Percentiles rank a stretch among this genome's conserved stretches.
These are phyloP conservation scores for Aspergillus oerlinghausenensis DNA, from an alignment of 2,329 filamentous ascomycete genomes.

Conservation along the genomic window DNA sequence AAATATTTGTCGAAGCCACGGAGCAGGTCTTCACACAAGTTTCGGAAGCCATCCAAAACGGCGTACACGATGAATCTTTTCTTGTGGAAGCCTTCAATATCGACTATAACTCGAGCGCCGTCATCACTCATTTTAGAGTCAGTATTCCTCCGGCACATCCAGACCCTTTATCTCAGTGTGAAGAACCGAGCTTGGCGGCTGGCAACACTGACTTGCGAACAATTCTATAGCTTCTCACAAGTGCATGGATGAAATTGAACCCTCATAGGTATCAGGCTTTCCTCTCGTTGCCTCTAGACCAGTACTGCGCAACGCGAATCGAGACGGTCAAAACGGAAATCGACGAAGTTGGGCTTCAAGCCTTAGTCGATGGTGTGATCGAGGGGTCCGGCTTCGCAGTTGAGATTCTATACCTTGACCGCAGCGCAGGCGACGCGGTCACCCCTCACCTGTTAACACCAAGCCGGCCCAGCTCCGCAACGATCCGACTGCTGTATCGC, in stretches of 20 bases:
- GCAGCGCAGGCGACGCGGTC: conserved; percentile 71
- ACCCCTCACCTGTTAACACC: conserved; percentile 46
- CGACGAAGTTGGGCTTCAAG: conserved; percentile 78
- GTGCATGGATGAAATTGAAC: conserved; percentile 77
- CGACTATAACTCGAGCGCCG: conserved; percentile 59
- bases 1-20: conserved; percentile 78
- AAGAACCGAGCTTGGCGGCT: conserved; percentile 11
- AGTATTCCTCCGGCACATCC: conserved; percentile 14
- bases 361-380: conserved; percentile 73
- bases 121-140: conserved; percentile 78
- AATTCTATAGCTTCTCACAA: conserved; percentile 64
- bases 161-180: neutral
- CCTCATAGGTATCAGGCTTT: conserved; percentile 67
- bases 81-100: conserved; percentile 72
- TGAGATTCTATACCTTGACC: conserved; percentile 87
- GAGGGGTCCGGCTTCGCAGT: conserved; percentile 73
- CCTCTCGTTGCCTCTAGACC: conserved; percentile 59
- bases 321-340: conserved; percentile 78
- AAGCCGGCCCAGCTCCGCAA: conserved; percentile 47
- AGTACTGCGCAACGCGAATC: conserved; percentile 67
- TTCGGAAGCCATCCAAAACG: conserved; percentile 50
- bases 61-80: conserved; percentile 54
- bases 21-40: conserved; percentile 64
- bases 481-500: conserved; percentile 64
- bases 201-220: conserved; percentile 9